A percentile compares a stretch with the other conserved stretches of the same genome.
Conservation (phyloP, 1,139 yeast genomes). For the Martiniozyma asiatica region DNA sequence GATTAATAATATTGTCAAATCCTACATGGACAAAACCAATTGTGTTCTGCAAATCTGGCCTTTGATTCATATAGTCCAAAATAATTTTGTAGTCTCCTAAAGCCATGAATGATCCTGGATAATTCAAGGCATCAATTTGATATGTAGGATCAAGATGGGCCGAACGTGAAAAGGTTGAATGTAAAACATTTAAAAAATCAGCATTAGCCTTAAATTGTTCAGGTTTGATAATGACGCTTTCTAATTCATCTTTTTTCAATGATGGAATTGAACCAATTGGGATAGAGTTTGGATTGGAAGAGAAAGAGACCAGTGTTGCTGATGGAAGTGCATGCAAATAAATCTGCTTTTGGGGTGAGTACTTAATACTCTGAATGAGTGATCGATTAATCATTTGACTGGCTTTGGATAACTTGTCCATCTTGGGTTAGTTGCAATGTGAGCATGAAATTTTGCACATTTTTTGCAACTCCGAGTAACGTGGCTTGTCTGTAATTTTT, state of each 20-base stretch:
- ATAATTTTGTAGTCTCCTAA: slow-evolving; percentile 59
- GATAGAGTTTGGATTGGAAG: slow-evolving; percentile 24
- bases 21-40: slow-evolving; percentile 61
- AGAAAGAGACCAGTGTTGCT: slow-evolving; percentile 27
- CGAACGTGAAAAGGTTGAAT: slow-evolving; percentile 20
- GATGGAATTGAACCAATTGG: slow-evolving; percentile 18
- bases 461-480: no score
- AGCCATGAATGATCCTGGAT: slow-evolving; percentile 49
- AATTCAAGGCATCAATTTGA: slow-evolving; percentile 50
- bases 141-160: slow-evolving; percentile 44
- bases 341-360: slow-evolving; percentile 18
- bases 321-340: slow-evolving; percentile 22
- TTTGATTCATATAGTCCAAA: slow-evolving; percentile 51
- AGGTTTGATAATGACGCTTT: slow-evolving; percentile 9
- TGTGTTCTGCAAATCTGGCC: slow-evolving; percentile 62
- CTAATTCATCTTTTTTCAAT: slow-evolving; percentile 3
- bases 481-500: no score
- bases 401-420: no score
- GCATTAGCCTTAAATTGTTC: slow-evolving; percentile 19
- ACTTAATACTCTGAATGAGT: slow-evolving; percentile 13
- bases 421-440: no score
- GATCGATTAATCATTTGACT: slow-evolving; percentile 10
- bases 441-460: no score
- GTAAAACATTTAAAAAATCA: slow-evolving; percentile 21
- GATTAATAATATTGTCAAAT: slow-evolving; percentile 40